Base-by-base conservation (phyloP, 345 rosid species). In the Euphorbia peplus region DNA sequence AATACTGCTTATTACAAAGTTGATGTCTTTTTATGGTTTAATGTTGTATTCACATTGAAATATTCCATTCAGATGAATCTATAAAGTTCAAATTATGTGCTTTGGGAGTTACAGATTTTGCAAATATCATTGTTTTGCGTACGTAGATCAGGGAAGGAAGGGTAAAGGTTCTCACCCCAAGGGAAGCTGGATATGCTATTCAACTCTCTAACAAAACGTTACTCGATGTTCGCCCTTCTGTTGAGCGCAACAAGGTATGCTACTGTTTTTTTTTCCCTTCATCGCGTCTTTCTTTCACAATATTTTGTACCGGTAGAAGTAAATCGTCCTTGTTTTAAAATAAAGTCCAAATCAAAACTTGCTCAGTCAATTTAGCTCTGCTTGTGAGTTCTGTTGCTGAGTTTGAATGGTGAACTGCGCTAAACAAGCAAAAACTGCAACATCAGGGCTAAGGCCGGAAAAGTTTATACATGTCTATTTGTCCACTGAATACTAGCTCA, bases 171-270 rank as follows among this genome's bases (percentile, higher is more conserved):
- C 87, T 93, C 66, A 76, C 90, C 50, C 93, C 95, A 10, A 87
- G 83, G 74, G 96, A 93, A 81, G 97, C 96, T 48, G 96, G 97
- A 58, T 89, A 93, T 81, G 97, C 95, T 13, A 78, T 91, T 82
- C 93, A 88, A 72, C 90, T 93, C 48, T 87, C 97, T 14, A 80
- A 82, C 70, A 93, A 93, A 76, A 84, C 88, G 52, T 73, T 93
- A 18, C 90, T 90, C 12, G 97, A 93, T 72, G 97, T 89, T 66
- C 92, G 96, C 8, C 96, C 97, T 3, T 82, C 95, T 55, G 68
- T 70, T 42, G 97, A 93, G 75, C 88, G 60, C 30, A 68, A 81
- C 61, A 93, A 93, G 91, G 98, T 87, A 50, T 11, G 67, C 69
- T 22, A 11, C 2, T 41, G 16, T 62, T 70, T 26, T 0, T 11